phyloP scores from a whole-genome alignment of 805 yeast species.

The Ogataea wickerhamii region DNA sequence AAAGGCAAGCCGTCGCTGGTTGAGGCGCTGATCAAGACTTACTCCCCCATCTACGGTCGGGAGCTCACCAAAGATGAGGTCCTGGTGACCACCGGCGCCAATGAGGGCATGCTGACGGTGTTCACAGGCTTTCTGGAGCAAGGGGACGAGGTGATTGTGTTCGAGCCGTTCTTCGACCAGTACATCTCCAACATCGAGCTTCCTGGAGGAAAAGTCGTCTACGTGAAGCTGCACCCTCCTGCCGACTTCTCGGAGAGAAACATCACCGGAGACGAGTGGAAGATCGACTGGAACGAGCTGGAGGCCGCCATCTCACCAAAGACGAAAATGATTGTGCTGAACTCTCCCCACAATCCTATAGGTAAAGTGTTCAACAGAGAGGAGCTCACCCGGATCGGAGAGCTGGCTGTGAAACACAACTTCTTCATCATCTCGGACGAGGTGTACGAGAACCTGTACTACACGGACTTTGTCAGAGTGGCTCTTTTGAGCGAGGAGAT shows the following conservation, averaged over 20 bases:
- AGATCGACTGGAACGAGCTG: conserved; percentile 72
- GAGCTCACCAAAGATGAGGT: conserved; percentile 57
- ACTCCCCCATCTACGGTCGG: conserved; percentile 63
- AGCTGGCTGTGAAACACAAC: conserved; percentile 81
- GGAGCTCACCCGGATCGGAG: conserved; percentile 74
- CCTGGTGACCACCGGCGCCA: conserved; percentile 92
- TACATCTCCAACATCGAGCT: conserved; percentile 91
- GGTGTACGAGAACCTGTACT: conserved; percentile 89
- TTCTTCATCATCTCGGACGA: conserved; percentile 85
- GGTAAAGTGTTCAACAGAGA: conserved; percentile 82
- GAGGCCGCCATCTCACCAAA: conserved; percentile 65
- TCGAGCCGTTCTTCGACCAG: conserved; percentile 97
- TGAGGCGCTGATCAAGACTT: conserved; percentile 64
- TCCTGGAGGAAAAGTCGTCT: conserved; percentile 88
- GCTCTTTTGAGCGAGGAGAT: conserved; percentile 81
- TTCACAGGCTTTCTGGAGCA: conserved; percentile 79
- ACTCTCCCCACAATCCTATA: conserved; percentile 95
- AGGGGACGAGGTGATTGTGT: conserved; percentile 94
- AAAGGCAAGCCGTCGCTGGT: conserved; percentile 78
- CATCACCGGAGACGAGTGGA: conserved; percentile 85
- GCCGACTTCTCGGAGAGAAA: conserved; percentile 56
- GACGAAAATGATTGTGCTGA: conserved; percentile 83
- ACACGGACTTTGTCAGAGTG: conserved; percentile 70
- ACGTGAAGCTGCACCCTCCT: conserved; percentile 86
- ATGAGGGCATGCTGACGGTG: conserved; percentile 86